phyloP scores from a whole-genome alignment of 1,284 basidiomycete species.

The Bjerkandera adusta region DNA sequence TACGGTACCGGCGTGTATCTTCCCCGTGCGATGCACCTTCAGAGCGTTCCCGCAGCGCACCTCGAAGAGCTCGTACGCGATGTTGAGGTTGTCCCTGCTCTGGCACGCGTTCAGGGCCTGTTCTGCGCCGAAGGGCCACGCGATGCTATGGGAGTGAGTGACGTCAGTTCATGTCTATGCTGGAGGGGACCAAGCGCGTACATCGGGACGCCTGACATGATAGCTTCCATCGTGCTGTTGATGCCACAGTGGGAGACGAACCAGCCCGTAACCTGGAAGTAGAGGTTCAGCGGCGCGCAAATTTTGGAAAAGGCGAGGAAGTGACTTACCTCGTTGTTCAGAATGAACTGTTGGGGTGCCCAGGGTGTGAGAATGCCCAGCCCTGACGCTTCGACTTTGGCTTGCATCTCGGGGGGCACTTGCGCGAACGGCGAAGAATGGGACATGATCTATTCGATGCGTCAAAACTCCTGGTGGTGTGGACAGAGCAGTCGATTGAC shows the following conservation, averaged over 20 bases:
- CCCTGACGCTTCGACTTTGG: slow-evolving; percentile 9
- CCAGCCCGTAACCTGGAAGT: slow-evolving; percentile 9
- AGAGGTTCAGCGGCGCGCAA: neutral
- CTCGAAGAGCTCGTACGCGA: slow-evolving; percentile 27
- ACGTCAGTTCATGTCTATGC: no score
- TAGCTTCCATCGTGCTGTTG: slow-evolving; percentile 15
- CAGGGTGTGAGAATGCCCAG: slow-evolving; percentile 9
- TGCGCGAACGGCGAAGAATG: slow-evolving; percentile 11
- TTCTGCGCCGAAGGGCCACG: slow-evolving; percentile 20
- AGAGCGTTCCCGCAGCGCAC: slow-evolving; percentile 22
- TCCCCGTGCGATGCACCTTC: slow-evolving; percentile 19
- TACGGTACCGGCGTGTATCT: slow-evolving; percentile 14
- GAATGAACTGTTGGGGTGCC: slow-evolving; percentile 15
- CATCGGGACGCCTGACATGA: slow-evolving; percentile 14
- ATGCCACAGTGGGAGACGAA: slow-evolving; percentile 18
- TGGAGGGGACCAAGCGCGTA: neutral
- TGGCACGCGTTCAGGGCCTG: slow-evolving; percentile 18
- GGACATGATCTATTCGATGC: slow-evolving; percentile 6
- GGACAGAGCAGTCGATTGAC: neutral
- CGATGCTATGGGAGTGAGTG: slow-evolving; percentile 15
- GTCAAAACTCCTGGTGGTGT: neutral
- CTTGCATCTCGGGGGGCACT: slow-evolving; percentile 8
- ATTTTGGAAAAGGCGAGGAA: neutral
- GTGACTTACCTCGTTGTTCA: slow-evolving; percentile 11
- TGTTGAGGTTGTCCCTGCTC: slow-evolving; percentile 16